Evolutionary conservation across 768 basidiomycete species (phyloP).

Genomic region (Pisolithus orientalis): DNA sequence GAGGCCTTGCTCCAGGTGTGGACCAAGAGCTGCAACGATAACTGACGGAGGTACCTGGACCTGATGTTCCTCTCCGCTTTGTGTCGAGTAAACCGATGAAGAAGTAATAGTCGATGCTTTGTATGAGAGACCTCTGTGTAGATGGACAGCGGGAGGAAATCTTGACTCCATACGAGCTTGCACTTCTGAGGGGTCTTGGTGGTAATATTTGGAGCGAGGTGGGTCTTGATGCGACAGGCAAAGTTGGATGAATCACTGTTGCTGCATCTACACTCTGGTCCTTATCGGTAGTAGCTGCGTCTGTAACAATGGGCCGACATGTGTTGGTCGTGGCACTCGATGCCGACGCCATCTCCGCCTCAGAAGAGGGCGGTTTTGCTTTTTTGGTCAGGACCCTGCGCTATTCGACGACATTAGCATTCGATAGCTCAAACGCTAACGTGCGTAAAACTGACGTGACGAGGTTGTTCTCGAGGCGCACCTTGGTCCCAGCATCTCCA

Average conservation of each 20-base stretch:
- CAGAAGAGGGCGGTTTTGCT: background rate
- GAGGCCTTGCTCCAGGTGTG: conserved; percentile 13
- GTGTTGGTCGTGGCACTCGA: background rate
- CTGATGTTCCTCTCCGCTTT: conserved; percentile 32
- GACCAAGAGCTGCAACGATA: conserved; percentile 34
- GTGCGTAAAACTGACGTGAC: background rate
- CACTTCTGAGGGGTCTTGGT: background rate
- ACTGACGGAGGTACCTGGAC: conserved; percentile 26
- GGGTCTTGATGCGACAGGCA: background rate
- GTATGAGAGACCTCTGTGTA: conserved; percentile 2
- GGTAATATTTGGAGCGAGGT: background rate
- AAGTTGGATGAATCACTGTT: background rate
- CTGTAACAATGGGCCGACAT: background rate
- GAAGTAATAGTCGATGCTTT: conserved; percentile 29
- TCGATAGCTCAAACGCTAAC: background rate
- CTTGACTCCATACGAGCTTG: background rate
- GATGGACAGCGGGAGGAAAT: background rate
- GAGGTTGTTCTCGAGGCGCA: background rate
- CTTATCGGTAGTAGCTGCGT: background rate
- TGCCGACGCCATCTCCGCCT: background rate
- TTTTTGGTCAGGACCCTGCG: background rate
- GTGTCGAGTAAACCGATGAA: conserved; percentile 31
- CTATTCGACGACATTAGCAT: background rate
- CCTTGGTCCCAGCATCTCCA: conserved; percentile 31
- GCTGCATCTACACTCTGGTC: background rate